phyloP scores from a whole-genome alignment of 140 eudicot genomes.

The Senecio squalidus region DNA sequence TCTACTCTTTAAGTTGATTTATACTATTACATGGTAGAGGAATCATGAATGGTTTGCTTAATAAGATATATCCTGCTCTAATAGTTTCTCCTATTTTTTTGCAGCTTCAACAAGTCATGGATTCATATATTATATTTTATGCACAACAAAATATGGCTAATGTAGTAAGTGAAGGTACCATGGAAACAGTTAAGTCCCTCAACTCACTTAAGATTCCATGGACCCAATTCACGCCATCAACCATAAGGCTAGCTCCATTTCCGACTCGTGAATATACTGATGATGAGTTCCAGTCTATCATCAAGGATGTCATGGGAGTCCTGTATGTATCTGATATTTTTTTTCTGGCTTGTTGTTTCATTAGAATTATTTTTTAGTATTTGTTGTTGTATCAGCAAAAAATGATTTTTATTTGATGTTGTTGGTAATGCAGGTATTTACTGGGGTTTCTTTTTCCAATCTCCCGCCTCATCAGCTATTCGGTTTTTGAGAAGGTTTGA shows the following conservation, averaged over 20 bases:
- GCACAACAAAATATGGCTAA: slow-evolving; percentile 49
- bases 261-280: slow-evolving; percentile 99
- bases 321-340: slow-evolving; percentile 52
- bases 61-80: not conserved
- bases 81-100: slow-evolving; percentile 5
- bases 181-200: slow-evolving; percentile 17
- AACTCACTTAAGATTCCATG: slow-evolving; percentile 44
- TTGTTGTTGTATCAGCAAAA: slow-evolving; percentile 1
- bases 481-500: slow-evolving; percentile 89
- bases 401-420: not conserved
- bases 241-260: slow-evolving; percentile 86
- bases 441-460: slow-evolving; percentile 97
- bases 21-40: not conserved
- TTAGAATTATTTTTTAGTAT: not conserved
- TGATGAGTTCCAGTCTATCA: slow-evolving; percentile 95
- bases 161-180: slow-evolving; percentile 27
- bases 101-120: slow-evolving; percentile 95
- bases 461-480: slow-evolving; percentile 91
- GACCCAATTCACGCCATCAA: slow-evolving; percentile 72
- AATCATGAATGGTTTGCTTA: too few species aligned
- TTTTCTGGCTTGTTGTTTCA: not conserved
- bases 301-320: slow-evolving; percentile 97
- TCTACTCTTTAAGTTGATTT: slow-evolving; percentile 3
- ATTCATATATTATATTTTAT: slow-evolving; percentile 79
- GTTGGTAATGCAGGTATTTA: slow-evolving; percentile 61